A percentile compares a stretch with the other conserved stretches of the same genome.
Conservation (phyloP, 1,284 basidiomycete genomes). For the Rhodotorula glutinis region DNA sequence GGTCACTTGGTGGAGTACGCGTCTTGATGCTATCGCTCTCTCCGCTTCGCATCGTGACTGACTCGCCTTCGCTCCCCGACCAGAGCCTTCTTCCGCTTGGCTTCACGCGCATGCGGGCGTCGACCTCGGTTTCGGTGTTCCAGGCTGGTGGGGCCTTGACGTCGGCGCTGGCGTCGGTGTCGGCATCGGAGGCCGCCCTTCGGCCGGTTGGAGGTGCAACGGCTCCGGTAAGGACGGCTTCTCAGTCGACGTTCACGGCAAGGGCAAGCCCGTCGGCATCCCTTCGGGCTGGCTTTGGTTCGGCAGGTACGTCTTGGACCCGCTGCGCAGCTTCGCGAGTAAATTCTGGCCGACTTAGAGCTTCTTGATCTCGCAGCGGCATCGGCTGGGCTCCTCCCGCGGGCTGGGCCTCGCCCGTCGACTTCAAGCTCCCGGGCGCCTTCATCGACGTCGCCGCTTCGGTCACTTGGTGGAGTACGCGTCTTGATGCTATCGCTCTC, state of each 20-base stretch:
- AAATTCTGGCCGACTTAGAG: background rate
- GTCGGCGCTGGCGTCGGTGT: too few relatives aligned
- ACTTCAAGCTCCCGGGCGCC: background rate
- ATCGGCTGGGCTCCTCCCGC: conserved; percentile 21
- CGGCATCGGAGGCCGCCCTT: too few relatives aligned
- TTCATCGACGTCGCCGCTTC: background rate
- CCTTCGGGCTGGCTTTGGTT: conserved; percentile 8
- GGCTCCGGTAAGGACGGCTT: conserved; percentile 14
- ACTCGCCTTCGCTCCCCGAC: too few relatives aligned
- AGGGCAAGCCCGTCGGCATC: background rate
- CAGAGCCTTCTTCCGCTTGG: conserved; percentile 11
- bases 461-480: conserved; percentile 9
- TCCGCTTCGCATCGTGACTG: background rate
- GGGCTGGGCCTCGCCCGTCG: background rate
- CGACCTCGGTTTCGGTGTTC: conserved; percentile 1
- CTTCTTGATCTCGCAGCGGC: conserved; percentile 1
- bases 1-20: conserved; percentile 8
- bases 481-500: too few relatives aligned
- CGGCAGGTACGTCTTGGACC: background rate
- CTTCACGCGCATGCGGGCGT: background rate
- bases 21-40: background rate
- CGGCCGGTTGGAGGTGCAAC: conserved; percentile 5
- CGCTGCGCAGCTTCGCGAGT: too few relatives aligned
- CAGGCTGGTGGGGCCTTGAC: conserved; percentile 9
- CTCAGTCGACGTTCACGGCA: conserved; percentile 5